Evolutionary conservation across 2,329 filamentous ascomycete species (phyloP).

Genomic region (Myotisia sp.): DNA sequence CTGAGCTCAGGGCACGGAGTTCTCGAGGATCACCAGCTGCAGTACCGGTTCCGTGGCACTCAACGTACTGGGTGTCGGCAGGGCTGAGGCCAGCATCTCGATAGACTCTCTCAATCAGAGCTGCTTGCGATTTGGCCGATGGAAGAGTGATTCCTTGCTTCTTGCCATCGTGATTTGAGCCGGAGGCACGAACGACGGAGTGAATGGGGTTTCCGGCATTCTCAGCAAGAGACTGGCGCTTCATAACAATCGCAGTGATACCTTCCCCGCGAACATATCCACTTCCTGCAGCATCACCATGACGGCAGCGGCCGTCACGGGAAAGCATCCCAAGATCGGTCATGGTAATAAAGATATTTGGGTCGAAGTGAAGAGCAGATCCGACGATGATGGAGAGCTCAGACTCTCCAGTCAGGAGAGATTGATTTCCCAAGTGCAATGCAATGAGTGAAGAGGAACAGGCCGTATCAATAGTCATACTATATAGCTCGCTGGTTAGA

Average conservation of each 20-base stretch:
- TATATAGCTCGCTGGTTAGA: conserved; percentile 1
- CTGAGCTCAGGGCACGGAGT: conserved; percentile 9
- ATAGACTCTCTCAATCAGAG: conserved; percentile 17
- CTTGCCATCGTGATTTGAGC: conserved; percentile 18
- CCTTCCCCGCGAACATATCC: conserved; percentile 72
- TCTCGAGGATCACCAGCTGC: conserved; percentile 18
- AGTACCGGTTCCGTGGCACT: conserved; percentile 30
- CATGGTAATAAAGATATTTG: conserved; percentile 10
- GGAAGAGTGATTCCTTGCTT: conserved; percentile 28
- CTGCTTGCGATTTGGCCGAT: conserved; percentile 20
- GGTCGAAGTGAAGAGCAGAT: conserved; percentile 11
- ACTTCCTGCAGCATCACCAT: conserved; percentile 65
- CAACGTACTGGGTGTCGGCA: conserved; percentile 20
- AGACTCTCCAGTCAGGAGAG: conserved; percentile 14
- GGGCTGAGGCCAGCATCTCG: conserved; percentile 20
- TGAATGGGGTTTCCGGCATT: conserved; percentile 37
- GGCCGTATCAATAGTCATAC: conserved; percentile 17
- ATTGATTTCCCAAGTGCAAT: conserved; percentile 14
- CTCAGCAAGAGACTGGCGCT: conserved; percentile 63
- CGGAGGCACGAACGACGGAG: conserved; percentile 24
- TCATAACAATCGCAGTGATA: conserved; percentile 60
- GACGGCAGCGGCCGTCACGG: conserved; percentile 52
- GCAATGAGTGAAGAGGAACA: conserved; percentile 19
- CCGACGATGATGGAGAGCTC: conserved; percentile 6
- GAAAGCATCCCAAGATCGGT: conserved; percentile 9